These are phyloP conservation scores for Vitellaria paradoxa DNA, from an alignment of 179 eudicot genomes.

Conservation along the genomic window DNA sequence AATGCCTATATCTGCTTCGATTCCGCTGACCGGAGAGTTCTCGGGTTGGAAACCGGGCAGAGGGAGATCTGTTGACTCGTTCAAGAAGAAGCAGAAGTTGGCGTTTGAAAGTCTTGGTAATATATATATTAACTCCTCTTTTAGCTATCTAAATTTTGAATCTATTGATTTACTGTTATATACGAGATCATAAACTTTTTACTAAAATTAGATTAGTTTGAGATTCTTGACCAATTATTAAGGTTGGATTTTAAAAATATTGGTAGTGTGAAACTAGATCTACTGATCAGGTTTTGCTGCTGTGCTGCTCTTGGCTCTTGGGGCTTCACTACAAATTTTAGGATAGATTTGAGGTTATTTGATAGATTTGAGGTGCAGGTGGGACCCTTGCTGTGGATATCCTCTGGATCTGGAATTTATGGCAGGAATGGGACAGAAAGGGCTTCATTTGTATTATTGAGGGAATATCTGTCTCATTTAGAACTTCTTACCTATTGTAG, in stretches of 20 bases:
- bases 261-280: conserved; percentile 8
- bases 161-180: conserved; percentile 1
- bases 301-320: neutral
- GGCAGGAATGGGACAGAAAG: conserved; percentile 6
- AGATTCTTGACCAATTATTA: neutral
- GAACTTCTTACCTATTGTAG: neutral
- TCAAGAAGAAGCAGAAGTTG: conserved; percentile 64
- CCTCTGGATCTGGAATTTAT: conserved; percentile 2
- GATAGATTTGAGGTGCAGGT: conserved; percentile 13
- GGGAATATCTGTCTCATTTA: conserved; percentile 11
- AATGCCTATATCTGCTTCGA: conserved; percentile 92
- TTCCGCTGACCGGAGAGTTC: conserved; percentile 72
- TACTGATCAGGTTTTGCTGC: neutral
- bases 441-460: neutral
- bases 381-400: conserved; percentile 11
- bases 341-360: conserved; percentile 3
- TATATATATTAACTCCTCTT: neutral
- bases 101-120: conserved; percentile 62
- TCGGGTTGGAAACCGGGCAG: conserved; percentile 61
- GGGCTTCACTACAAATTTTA: neutral
- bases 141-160: neutral
- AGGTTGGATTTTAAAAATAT: neutral
- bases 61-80: conserved; percentile 40
- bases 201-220: neutral
- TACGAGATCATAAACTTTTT: neutral